phyloP scores from a whole-genome alignment of 352 stramenopile species.

The Globisporangium nagaii region DNA sequence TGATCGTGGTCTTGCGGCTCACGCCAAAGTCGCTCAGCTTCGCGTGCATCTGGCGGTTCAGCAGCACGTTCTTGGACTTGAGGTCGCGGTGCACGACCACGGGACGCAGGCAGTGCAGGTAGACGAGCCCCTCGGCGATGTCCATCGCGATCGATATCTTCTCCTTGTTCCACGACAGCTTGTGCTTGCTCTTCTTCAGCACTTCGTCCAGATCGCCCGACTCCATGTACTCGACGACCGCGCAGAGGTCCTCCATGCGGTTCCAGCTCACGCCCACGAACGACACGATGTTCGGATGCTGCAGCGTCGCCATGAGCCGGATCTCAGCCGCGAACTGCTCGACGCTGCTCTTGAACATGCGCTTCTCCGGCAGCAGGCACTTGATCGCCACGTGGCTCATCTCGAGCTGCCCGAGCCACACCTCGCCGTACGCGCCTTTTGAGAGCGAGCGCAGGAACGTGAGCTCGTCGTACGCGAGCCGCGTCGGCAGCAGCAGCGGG shows the following conservation, averaged over 20 bases:
- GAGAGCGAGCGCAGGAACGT: constrained; percentile 58
- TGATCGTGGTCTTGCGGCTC: constrained; percentile 60
- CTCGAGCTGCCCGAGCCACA: constrained; percentile 63
- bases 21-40: constrained; percentile 89
- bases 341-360: constrained; percentile 36
- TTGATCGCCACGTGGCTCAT: constrained; percentile 74
- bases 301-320: constrained; percentile 57
- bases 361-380: constrained; percentile 54
- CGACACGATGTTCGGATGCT: constrained; percentile 74
- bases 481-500: constrained; percentile 35
- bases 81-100: constrained; percentile 82
- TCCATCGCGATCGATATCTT: constrained; percentile 83
- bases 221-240: constrained; percentile 80
- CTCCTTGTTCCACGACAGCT: constrained; percentile 58
- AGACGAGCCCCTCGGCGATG: constrained; percentile 75
- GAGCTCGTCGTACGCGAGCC: constrained; percentile 60
- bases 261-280: constrained; percentile 75
- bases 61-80: constrained; percentile 84
- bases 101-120: constrained; percentile 70
- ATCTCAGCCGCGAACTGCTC: constrained; percentile 73
- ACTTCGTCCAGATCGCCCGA: constrained; percentile 57
- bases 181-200: constrained; percentile 41
- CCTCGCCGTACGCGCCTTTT: constrained; percentile 68
- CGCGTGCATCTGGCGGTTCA: constrained; percentile 55
- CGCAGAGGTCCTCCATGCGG: constrained; percentile 56